Evolutionary conservation across 441 rosid species (phyloP).

Genomic region (Kokia cookei): DNA sequence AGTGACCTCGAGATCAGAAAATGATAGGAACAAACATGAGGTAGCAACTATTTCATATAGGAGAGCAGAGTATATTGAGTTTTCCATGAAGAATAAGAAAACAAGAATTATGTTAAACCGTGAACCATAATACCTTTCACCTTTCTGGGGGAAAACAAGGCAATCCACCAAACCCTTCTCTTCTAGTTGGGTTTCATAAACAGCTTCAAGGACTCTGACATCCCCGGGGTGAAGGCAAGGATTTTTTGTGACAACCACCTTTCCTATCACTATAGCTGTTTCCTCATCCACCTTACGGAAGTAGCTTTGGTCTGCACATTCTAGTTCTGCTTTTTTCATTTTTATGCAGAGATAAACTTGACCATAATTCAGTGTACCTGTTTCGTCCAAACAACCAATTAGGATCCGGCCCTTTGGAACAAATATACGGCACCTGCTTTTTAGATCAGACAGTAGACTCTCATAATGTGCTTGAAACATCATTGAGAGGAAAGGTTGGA

Average conservation of each 20-base stretch:
- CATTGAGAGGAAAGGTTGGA: slow-evolving; percentile 82
- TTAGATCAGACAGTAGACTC: slow-evolving; percentile 59
- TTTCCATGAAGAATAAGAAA: background rate
- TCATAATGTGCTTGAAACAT: slow-evolving; percentile 77
- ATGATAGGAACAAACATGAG: background rate
- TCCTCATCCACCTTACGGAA: slow-evolving; percentile 58
- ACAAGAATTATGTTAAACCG: background rate
- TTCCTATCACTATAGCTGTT: slow-evolving; percentile 60
- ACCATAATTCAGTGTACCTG: slow-evolving; percentile 70
- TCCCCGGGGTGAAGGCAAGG: slow-evolving; percentile 99
- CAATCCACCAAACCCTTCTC: slow-evolving; percentile 69
- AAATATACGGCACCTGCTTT: slow-evolving; percentile 66
- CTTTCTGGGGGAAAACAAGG: slow-evolving; percentile 79
- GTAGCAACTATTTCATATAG: background rate
- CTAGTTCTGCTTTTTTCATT: slow-evolving; percentile 61
- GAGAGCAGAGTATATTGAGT: background rate
- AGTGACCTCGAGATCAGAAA: background rate
- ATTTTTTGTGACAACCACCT: slow-evolving; percentile 83
- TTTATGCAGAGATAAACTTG: slow-evolving; percentile 72
- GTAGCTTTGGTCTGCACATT: slow-evolving; percentile 37
- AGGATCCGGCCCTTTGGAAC: slow-evolving; percentile 80
- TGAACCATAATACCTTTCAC: slow-evolving; percentile 48
- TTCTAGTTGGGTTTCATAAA: slow-evolving; percentile 55
- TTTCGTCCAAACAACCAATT: slow-evolving; percentile 88
- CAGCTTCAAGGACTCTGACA: slow-evolving; percentile 79